phyloP scores from a whole-genome alignment of 2,329 filamentous ascomycete species.

The Colletotrichum higginsianum region DNA sequence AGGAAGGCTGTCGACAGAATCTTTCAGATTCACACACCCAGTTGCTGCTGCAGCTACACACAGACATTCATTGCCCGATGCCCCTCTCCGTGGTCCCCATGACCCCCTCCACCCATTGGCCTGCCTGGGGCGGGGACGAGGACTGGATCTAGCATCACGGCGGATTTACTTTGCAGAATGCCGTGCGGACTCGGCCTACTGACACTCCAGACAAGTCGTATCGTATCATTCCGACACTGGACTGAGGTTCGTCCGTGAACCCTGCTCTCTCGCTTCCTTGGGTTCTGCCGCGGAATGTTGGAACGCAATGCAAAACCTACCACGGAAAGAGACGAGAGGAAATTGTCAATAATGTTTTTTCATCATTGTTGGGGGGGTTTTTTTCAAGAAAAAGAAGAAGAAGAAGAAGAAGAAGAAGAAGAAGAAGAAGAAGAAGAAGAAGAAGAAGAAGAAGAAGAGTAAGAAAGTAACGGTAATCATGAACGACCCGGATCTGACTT shows the following conservation, averaged over 20 bases:
- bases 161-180: slow-evolving; percentile 50
- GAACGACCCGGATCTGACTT: slow-evolving; percentile 8
- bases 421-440: slow-evolving; percentile 1
- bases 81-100: slow-evolving; percentile 39
- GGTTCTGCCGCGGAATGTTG: slow-evolving; percentile 31
- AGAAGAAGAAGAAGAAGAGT: neutral
- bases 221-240: slow-evolving; percentile 44
- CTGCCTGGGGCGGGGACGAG: slow-evolving; percentile 29
- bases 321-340: slow-evolving; percentile 21
- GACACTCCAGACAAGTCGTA: slow-evolving; percentile 43
- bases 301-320: slow-evolving; percentile 32
- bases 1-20: slow-evolving; percentile 43
- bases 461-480: slow-evolving; percentile 3
- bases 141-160: slow-evolving; percentile 43
- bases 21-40: slow-evolving; percentile 39
- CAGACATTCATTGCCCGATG: slow-evolving; percentile 38
- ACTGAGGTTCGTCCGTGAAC: slow-evolving; percentile 45
- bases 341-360: too few species aligned
- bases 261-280: slow-evolving; percentile 27
- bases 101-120: slow-evolving; percentile 17
- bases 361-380: too few species aligned
- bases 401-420: slow-evolving; percentile 8
- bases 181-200: slow-evolving; percentile 40
- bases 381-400: neutral
- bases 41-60: slow-evolving; percentile 21